Base-by-base conservation (phyloP, 1,284 basidiomycete species). In the Xanthoconium separans region DNA sequence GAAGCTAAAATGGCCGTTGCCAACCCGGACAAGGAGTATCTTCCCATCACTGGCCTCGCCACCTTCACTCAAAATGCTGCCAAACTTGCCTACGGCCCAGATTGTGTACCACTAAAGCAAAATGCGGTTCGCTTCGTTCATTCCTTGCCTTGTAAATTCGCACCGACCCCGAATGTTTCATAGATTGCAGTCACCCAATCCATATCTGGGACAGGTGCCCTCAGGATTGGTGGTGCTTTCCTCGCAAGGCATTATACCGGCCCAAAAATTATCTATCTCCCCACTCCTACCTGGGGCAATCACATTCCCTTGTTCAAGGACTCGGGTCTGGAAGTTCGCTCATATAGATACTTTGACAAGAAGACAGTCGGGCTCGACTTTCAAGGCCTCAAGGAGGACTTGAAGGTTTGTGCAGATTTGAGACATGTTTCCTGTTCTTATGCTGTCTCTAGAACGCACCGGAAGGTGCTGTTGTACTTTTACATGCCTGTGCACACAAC, bases 141-240 rank as follows among this genome's bases (percentile, higher is more conserved):
- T 43, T 53, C 13, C 52, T 47, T 42, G 22, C 15, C 43, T 27
- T 24, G 24, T 18, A 15, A 24, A 47, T 27, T 24, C 4, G 29
- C 30, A 29, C 42, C 50, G 2, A 65, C 42, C 20, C 20, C 4
- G 31, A n/a, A 43, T 5, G 16, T 31, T 44, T 37, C n/a, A 47
- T 30, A 95, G 93, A 80, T 97, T 65, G 88, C 97, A 41, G 84
- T 93, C 60, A 93, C 95, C 29, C 97, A 99, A 75, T 90, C 95
- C 56, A 97, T 99, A 73, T 98, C 96, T 29, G 97, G 97, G 34
- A 99, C 97, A 20, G 97, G 97, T 65, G 97, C 97, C 31, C 89
- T 99, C 58, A 86, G 97, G 61, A 95, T 99, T 74, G 96, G 93
- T 55, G 95, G 91, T 65, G 92, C 91, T 47, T 99, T 99, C 82